Percentiles rank a stretch among this genome's conserved stretches.
phyloP scores from a whole-genome alignment of 1,284 basidiomycete species.

The Cystobasidium slooffiae region DNA sequence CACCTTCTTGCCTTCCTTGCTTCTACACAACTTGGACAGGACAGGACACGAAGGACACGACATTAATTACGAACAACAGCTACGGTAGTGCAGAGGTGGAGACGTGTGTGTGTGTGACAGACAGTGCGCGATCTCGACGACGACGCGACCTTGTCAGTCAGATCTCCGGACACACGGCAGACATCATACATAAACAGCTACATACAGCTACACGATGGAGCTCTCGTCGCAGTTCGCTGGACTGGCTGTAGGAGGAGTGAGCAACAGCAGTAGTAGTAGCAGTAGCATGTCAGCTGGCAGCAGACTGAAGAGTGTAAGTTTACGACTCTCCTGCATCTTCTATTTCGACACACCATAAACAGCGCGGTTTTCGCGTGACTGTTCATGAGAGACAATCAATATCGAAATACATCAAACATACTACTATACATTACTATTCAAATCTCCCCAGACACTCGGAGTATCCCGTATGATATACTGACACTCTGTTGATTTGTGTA shows the following conservation, averaged over 20 bases:
- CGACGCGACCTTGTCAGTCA: not conserved
- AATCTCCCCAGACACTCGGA: too few species aligned
- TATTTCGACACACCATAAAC: not conserved
- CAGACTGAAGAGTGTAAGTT: conserved; percentile 31
- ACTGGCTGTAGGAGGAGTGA: not conserved
- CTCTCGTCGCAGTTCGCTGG: conserved; percentile 25
- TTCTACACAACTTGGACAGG: not conserved
- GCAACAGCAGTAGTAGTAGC: not conserved
- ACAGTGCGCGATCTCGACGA: not conserved
- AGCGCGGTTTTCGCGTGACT: not conserved
- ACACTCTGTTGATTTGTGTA: not conserved
- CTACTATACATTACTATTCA: not conserved
- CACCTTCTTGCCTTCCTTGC: not conserved
- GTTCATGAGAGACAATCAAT: not conserved
- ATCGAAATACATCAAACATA: not conserved
- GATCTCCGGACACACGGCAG: conserved; percentile 2
- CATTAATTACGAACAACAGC: not conserved
- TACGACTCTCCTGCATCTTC: not conserved
- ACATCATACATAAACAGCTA: not conserved
- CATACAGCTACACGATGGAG: not conserved
- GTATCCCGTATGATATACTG: not conserved
- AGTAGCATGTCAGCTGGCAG: not conserved
- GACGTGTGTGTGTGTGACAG: not conserved
- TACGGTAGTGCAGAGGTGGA: not conserved
- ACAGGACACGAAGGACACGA: not conserved